Evolutionary conservation across 2,329 filamentous ascomycete species (phyloP), one percentile per base, ranked within the genome.

Genomic region (Botrytis tulipae): DNA sequence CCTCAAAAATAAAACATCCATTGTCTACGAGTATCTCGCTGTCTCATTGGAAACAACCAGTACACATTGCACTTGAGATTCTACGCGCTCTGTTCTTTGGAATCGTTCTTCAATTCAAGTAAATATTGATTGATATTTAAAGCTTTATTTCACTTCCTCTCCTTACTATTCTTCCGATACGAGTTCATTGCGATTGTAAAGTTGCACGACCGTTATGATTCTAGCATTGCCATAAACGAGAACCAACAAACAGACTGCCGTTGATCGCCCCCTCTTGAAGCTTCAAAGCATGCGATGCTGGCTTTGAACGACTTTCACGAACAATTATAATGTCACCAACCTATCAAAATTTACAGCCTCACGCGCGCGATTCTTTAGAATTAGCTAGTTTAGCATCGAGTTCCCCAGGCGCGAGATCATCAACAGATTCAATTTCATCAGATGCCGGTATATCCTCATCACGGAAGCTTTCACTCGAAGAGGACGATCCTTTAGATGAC

Each of bases 311-410:
- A 67, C 29, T 25, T 59, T 29, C 67, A 70, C n/a, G 37, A 63
- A 71, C 61, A 59, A 73, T 63, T 75, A 80, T 65, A 66, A 81
- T 80, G 80, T 78, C 77, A 76, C 78, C 76, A 74, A 74, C 75
- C 44, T 80, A 79, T 68, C 76, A 79, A 35, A 77, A 73, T 60
- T 76, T 80, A 25, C 78, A 80, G 71, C 77, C 78, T 16, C 75
- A 80, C 77, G 77, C 78, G 73, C 93, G 96, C 84, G 96, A 99
- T 87, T 98, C 95, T 65, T 90, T 99, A 80, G 96, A 99, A 85
- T 92, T 99, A 74, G 96, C 95, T 75, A 98, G 95, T 71, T 90
- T 99, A 76, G 96, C 95, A 74, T 97, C 94, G 75, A 95, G 92
- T 54, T 94, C 92, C 78, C 88, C 87, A 70, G 86, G 85, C 67